phyloP scores from a whole-genome alignment of 2,329 filamentous ascomycete species.

The Fusarium albosuccineum region DNA sequence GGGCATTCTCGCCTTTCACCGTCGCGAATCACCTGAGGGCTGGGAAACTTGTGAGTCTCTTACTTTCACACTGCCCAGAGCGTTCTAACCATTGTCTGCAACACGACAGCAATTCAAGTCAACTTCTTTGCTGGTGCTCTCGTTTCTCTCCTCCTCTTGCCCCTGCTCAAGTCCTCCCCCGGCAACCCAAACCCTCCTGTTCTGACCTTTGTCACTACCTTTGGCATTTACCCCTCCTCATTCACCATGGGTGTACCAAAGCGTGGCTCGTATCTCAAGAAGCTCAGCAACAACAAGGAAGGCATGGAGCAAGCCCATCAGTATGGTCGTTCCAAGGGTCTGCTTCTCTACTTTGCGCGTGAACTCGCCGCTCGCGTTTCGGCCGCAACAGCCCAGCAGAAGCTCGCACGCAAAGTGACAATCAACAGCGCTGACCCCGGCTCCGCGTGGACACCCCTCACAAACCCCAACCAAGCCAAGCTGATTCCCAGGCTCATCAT shows the following conservation, averaged over 20 bases:
- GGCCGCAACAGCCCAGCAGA: slow-evolving; percentile 27
- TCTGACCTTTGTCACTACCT: slow-evolving; percentile 54
- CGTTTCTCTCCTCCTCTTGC: slow-evolving; percentile 50
- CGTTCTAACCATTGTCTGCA: slow-evolving; percentile 9
- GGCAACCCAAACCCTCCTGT: slow-evolving; percentile 51
- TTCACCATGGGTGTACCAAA: slow-evolving; percentile 53
- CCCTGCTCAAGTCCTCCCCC: slow-evolving; percentile 50
- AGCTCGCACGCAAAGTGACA: slow-evolving; percentile 47
- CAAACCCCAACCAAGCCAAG: slow-evolving; percentile 51
- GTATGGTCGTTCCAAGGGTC: slow-evolving; percentile 54
- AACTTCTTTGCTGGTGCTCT: slow-evolving; percentile 54
- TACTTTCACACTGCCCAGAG: neutral
- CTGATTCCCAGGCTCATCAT: slow-evolving; percentile 55
- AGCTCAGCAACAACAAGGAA: slow-evolving; percentile 53
- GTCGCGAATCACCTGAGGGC: slow-evolving; percentile 53
- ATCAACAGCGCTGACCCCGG: slow-evolving; percentile 56
- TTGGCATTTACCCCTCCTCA: slow-evolving; percentile 54
- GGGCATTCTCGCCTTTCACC: slow-evolving; percentile 53
- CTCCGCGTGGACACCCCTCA: slow-evolving; percentile 55
- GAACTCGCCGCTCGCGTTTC: slow-evolving; percentile 51
- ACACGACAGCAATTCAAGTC: slow-evolving; percentile 51
- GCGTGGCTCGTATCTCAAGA: slow-evolving; percentile 51
- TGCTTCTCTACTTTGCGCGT: slow-evolving; percentile 54
- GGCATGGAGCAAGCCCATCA: slow-evolving; percentile 54
- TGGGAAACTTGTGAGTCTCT: slow-evolving; percentile 53